Percentiles rank a stretch among this genome's conserved stretches.
phyloP scores from a whole-genome alignment of 192 early-diverging fungal genomes.

The Cladochytrium replicatum region DNA sequence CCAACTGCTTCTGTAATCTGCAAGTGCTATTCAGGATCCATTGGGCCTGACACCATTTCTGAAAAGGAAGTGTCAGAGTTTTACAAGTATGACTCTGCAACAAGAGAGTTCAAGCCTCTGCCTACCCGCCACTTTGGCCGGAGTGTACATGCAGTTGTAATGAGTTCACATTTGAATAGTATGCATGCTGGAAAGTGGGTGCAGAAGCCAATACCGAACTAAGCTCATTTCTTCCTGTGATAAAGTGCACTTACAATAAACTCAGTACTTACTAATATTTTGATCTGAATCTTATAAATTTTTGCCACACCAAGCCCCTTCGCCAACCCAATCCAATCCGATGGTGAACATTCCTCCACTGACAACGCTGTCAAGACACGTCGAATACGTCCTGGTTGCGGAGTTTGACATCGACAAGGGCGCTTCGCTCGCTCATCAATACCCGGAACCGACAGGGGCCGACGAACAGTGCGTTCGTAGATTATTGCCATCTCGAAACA shows the following conservation, averaged over 20 bases:
- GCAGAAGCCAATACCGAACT: too few species aligned
- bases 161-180: too few species aligned
- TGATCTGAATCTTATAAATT: too few species aligned
- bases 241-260: too few species aligned
- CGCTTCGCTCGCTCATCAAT: slow-evolving; percentile 76
- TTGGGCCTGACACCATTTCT: slow-evolving; percentile 29
- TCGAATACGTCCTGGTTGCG: slow-evolving; percentile 61
- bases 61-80: slow-evolving; percentile 25
- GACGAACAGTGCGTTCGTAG: slow-evolving; percentile 60
- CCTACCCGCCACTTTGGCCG: slow-evolving; percentile 38
- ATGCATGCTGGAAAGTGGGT: too few species aligned
- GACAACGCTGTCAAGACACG: too few species aligned
- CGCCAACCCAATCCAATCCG: too few species aligned
- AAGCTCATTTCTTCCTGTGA: too few species aligned
- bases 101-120: slow-evolving; percentile 32
- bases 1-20: slow-evolving; percentile 23
- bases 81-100: slow-evolving; percentile 47
- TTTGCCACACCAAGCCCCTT: too few species aligned
- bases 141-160: slow-evolving; percentile 35
- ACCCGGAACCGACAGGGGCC: slow-evolving; percentile 68
- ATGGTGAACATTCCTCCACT: too few species aligned
- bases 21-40: slow-evolving; percentile 24
- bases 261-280: too few species aligned
- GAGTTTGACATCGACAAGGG: slow-evolving; percentile 96
- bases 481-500: background rate